Conservation (phyloP, 257 asterid species). For the Catharanthus roseus region DNA sequence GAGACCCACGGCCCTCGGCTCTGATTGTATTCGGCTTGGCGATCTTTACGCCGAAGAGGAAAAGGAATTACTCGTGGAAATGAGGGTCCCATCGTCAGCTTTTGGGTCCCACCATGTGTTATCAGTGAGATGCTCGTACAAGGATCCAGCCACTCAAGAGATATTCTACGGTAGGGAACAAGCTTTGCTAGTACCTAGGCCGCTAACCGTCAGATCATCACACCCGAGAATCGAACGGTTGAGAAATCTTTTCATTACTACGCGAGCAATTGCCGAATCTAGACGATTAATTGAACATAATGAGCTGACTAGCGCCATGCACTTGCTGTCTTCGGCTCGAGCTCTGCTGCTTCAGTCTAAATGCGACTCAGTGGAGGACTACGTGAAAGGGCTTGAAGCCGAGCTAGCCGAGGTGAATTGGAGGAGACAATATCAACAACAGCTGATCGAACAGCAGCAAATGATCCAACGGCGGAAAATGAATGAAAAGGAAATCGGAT, state of each 20-base stretch:
- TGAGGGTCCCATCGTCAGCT: conserved; percentile 48
- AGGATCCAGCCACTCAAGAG: conserved; percentile 60
- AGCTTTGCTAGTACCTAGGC: conserved; percentile 52
- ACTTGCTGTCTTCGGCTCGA: conserved; percentile 65
- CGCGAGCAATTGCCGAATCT: conserved; percentile 76
- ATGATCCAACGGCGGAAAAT: conserved; percentile 30
- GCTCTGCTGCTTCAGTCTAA: conserved; percentile 51
- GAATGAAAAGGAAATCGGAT: conserved; percentile 31
- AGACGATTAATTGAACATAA: conserved; percentile 56
- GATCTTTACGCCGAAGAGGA: conserved; percentile 84
- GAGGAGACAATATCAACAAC: conserved; percentile 34
- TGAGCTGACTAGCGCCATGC: conserved; percentile 61
- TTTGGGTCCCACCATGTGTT: conserved; percentile 60
- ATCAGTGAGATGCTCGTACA: conserved; percentile 45
- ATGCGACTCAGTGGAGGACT: conserved; percentile 41
- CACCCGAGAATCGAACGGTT: conserved; percentile 48
- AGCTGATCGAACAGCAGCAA: conserved; percentile 4
- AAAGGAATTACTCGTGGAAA: conserved; percentile 55
- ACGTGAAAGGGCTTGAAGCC: conserved; percentile 45
- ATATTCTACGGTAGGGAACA: conserved; percentile 43
- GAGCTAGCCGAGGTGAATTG: conserved; percentile 67
- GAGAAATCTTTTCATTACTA: conserved; percentile 52
- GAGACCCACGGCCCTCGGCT: conserved; percentile 44
- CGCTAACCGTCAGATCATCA: conserved; percentile 48
- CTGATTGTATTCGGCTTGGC: conserved; percentile 56